A percentile compares a stretch with the other conserved stretches of the same genome.
Conservation (phyloP, 2,329 filamentous ascomycete genomes). For the Xylariomycetidae sp. region DNA sequence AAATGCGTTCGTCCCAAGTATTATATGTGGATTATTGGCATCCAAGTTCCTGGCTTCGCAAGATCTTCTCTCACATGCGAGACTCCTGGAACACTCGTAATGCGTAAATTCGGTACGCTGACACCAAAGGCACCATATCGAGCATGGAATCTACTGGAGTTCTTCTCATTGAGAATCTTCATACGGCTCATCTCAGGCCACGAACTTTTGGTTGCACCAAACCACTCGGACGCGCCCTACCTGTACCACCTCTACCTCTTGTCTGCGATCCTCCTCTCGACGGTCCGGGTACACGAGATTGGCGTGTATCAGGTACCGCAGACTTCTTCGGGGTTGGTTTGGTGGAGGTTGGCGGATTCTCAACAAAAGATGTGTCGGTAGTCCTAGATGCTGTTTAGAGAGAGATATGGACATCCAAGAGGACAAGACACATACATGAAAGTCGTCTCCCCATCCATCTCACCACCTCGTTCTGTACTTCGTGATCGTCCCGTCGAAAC, state of each 20-base stretch:
- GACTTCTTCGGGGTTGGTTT: slow-evolving; percentile 44
- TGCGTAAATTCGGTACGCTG: too few relatives aligned
- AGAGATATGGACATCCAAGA: slow-evolving; percentile 8
- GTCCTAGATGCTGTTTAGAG: slow-evolving; percentile 52
- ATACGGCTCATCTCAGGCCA: slow-evolving; percentile 41
- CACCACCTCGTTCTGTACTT: slow-evolving; percentile 26
- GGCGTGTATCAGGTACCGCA: slow-evolving; percentile 36
- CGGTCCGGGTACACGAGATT: slow-evolving; percentile 44
- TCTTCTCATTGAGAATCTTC: too few relatives aligned
- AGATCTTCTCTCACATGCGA: too few relatives aligned
- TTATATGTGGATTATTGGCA: too few relatives aligned
- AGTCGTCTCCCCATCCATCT: slow-evolving; percentile 66
- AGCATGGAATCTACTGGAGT: too few relatives aligned
- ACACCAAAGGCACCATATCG: too few relatives aligned
- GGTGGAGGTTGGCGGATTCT: slow-evolving; percentile 64
- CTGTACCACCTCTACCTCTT: slow-evolving; percentile 29
- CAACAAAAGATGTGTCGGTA: slow-evolving; percentile 85
- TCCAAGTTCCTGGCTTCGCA: too few relatives aligned
- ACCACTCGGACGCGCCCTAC: slow-evolving; percentile 40
- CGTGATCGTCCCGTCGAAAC: slow-evolving; percentile 17
- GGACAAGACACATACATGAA: slow-evolving; percentile 64
- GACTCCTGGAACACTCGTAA: too few relatives aligned
- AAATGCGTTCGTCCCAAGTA: too few relatives aligned
- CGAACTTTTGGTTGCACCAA: slow-evolving; percentile 42
- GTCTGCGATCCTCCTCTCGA: slow-evolving; percentile 33